These are phyloP conservation scores for Talaromyces sp. DNA, from an alignment of 2,329 filamentous ascomycete species.

Conservation along the genomic window DNA sequence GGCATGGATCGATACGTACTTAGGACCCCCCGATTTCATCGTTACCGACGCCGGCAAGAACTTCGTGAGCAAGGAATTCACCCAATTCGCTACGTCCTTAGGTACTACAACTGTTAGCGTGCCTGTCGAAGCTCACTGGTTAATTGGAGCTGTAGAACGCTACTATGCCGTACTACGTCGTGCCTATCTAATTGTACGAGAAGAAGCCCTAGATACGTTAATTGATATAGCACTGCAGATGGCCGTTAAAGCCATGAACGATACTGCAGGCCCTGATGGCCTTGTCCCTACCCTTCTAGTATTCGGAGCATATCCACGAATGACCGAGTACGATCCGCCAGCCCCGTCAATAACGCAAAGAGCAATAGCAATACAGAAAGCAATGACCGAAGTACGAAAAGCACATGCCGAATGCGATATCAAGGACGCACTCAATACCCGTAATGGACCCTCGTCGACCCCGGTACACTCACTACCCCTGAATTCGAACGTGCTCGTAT, in stretches of 20 bases:
- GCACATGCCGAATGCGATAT: background rate
- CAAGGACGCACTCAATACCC: background rate
- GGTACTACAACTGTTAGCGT: no score
- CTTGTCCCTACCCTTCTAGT: background rate
- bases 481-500: background rate
- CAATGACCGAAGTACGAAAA: background rate
- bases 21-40: background rate
- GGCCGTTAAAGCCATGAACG: background rate
- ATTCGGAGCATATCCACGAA: background rate
- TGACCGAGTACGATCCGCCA: background rate
- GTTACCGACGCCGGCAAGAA: background rate
- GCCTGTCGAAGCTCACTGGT: background rate
- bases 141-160: background rate
- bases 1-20: background rate
- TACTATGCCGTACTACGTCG: background rate
- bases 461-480: background rate
- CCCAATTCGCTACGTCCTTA: no score
- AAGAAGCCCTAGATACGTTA: background rate
- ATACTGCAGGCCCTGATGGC: background rate
- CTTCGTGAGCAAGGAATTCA: constrained; percentile 1
- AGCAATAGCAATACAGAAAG: background rate
- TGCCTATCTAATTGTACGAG: background rate
- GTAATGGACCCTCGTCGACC: background rate
- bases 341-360: background rate
- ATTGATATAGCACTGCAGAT: background rate